These are phyloP conservation scores for Allomyces macrogynus DNA, from an alignment of 192 early-diverging fungal genomes.

Conservation along the genomic window DNA sequence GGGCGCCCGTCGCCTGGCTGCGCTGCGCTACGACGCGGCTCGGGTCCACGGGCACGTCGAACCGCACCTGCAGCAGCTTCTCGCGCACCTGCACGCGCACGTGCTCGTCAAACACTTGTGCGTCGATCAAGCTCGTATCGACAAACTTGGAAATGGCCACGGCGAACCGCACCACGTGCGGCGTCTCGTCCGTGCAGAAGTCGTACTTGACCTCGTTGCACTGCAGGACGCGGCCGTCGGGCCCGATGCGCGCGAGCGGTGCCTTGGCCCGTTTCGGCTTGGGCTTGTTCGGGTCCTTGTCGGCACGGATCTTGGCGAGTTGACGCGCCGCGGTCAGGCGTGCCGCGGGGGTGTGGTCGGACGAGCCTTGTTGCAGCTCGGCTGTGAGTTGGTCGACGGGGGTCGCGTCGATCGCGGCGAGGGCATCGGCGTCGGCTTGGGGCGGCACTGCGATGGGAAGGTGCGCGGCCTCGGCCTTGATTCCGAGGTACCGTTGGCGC, in stretches of 20 bases:
- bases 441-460: background rate
- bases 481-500: constrained; percentile 15
- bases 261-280: constrained; percentile 1
- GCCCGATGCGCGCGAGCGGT: constrained; percentile 3
- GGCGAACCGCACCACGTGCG: constrained; percentile 10
- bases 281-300: constrained; percentile 2
- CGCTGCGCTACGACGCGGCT: constrained; percentile 21
- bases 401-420: background rate
- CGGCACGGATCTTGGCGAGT: constrained; percentile 17
- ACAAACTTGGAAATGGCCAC: constrained; percentile 28
- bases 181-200: constrained; percentile 11
- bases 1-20: constrained; percentile 20
- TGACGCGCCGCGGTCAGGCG: constrained; percentile 27
- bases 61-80: constrained; percentile 28
- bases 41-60: constrained; percentile 18
- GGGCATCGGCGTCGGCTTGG: background rate
- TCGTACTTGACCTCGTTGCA: constrained; percentile 32
- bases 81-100: constrained; percentile 23
- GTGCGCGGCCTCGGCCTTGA: constrained; percentile 3
- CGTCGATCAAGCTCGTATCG: constrained; percentile 26
- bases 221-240: constrained; percentile 27
- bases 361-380: too few species aligned
- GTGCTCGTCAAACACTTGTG: constrained; percentile 19
- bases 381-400: too few species aligned
- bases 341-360: constrained; percentile 21